Base-by-base conservation (phyloP, 345 rosid genomes). In the Citrus glauca region DNA sequence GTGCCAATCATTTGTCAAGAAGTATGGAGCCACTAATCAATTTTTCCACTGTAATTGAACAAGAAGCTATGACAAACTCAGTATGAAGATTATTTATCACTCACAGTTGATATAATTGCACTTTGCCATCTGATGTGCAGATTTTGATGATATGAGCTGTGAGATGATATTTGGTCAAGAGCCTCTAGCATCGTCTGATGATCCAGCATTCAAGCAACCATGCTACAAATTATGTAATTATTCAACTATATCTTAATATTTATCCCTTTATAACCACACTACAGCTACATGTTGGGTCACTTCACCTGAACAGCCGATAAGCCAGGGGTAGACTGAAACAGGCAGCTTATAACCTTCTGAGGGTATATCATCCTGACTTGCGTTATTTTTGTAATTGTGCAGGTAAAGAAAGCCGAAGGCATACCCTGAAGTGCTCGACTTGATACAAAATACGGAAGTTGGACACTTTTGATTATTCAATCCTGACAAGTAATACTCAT, bases 81-180 rank as follows among this genome's bases (percentile, higher is more conserved):
- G 57, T 55, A 72, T 37, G 37, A 71, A 77, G 67, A 53, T 24
- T 10, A 66, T 60, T 66, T 28, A 20, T 48, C 16, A 24, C 63
- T 63, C 22, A 66, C n/a, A 66, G 63, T 74, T 45, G 16, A 42
- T 40, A 72, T 56, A 22, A 72, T 66, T 20, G 32, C 45, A 70
- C 9, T 67, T 40, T 57, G 16, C 55, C 71, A 63, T 77, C 50
- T 83, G 73, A 75, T 80, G 62, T 85, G 82, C 88, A 96, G 98
- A 96, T 89, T 96, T 96, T 88, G 91, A 94, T 61, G 97, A 94
- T 80, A 92, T 91, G 91, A 96, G 98, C 68, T 96, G 99, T 30
- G 87, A 94, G 85, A 94, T 94, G 95, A 87, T 96, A 82, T 94
- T 90, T 75, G 99, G 99, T 60, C 89, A 87, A 81, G 95, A 93